phyloP scores from a whole-genome alignment of 2,329 filamentous ascomycete genomes.

The Penicillium paneum region DNA sequence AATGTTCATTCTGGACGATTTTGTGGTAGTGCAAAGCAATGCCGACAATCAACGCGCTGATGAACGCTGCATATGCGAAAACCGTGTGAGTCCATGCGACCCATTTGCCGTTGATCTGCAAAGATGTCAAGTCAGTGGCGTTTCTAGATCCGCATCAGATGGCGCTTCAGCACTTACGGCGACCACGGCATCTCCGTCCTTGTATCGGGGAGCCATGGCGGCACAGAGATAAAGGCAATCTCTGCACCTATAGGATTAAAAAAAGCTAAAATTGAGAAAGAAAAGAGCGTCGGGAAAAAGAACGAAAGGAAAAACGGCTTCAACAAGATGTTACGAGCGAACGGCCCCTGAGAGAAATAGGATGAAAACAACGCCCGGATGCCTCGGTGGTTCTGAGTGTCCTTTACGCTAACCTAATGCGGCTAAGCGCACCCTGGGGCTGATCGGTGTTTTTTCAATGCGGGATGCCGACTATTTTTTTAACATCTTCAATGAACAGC shows the following conservation, averaged over 20 bases:
- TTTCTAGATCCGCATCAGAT: constrained; percentile 9
- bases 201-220: constrained; percentile 59
- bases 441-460: constrained; percentile 23
- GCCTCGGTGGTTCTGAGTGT: constrained; percentile 19
- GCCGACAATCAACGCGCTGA: constrained; percentile 81
- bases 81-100: constrained; percentile 83
- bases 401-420: constrained; percentile 15
- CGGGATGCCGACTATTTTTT: constrained; percentile 34
- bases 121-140: constrained; percentile 27
- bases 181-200: constrained; percentile 61
- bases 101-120: constrained; percentile 78
- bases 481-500: constrained; percentile 12
- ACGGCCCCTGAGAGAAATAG: constrained; percentile 29
- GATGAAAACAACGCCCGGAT: constrained; percentile 25
- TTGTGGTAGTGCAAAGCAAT: constrained; percentile 85
- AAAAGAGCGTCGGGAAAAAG: constrained; percentile 21
- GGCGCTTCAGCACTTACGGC: constrained; percentile 46
- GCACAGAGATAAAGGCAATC: constrained; percentile 21
- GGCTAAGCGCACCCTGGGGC: constrained; percentile 19
- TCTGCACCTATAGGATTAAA: constrained; percentile 15
- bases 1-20: constrained; percentile 96
- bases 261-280: constrained; percentile 9
- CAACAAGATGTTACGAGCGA: constrained; percentile 19
- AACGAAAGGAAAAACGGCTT: constrained; percentile 25
- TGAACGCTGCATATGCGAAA: constrained; percentile 77